Evolutionary conservation across 176 grass and related monocot species (phyloP).

Genomic region (Musa schizocarpa): DNA sequence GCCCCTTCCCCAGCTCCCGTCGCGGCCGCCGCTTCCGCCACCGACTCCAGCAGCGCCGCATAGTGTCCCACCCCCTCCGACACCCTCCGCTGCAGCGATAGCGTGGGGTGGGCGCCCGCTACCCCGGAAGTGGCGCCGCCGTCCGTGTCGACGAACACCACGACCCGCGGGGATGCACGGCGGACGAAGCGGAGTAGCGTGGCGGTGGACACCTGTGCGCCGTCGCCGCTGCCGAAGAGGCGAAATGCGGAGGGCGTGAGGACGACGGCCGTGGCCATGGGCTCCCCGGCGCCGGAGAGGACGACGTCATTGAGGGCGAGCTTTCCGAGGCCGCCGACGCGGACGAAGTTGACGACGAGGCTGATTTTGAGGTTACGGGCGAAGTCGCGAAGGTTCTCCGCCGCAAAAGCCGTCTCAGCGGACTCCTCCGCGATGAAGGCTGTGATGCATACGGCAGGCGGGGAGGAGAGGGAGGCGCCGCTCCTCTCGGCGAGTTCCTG

Average conservation of each 20-base stretch:
- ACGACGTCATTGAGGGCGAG: slow-evolving; percentile 26
- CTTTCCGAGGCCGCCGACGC: slow-evolving; percentile 24
- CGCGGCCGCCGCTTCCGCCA: slow-evolving; percentile 26
- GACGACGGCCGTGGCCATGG: slow-evolving; percentile 32
- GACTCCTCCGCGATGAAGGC: slow-evolving; percentile 43
- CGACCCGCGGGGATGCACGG: slow-evolving; percentile 9
- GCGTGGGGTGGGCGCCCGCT: background rate
- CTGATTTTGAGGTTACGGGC: slow-evolving; percentile 33
- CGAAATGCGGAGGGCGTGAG: slow-evolving; percentile 39
- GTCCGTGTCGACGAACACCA: slow-evolving; percentile 42
- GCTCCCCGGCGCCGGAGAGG: slow-evolving; percentile 21
- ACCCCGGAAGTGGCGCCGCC: background rate
- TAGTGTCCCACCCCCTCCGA: slow-evolving; percentile 32
- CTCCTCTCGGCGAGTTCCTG: slow-evolving; percentile 36
- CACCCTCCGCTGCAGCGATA: slow-evolving; percentile 17
- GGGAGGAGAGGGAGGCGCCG: slow-evolving; percentile 2
- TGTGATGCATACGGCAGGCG: slow-evolving; percentile 32
- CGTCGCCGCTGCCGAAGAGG: slow-evolving; percentile 14
- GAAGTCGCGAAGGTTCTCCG: slow-evolving; percentile 60
- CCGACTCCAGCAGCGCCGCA: slow-evolving; percentile 29
- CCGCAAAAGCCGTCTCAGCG: slow-evolving; percentile 35
- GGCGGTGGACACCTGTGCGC: slow-evolving; percentile 10
- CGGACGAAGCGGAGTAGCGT: slow-evolving; percentile 35
- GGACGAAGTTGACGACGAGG: slow-evolving; percentile 38
- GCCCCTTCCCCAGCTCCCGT: slow-evolving; percentile 20